Conservation (phyloP, 1,139 yeast species). For the Saccharomyces hybrid region DNA sequence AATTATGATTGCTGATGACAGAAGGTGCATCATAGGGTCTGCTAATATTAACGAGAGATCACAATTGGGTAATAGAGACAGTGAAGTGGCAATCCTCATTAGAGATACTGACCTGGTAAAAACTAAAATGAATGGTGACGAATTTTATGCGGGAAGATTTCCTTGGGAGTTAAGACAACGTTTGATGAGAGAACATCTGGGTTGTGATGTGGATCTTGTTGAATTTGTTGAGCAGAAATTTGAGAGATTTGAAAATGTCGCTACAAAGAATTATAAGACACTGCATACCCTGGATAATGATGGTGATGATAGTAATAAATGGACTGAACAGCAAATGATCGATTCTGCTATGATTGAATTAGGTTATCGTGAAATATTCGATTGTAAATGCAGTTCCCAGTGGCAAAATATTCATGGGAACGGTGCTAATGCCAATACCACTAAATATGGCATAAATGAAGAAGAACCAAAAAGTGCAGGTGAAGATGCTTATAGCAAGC, state of each 20-base stretch:
- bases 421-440: constrained; percentile 5
- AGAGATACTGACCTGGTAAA: constrained; percentile 74
- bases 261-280: constrained; percentile 35
- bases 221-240: constrained; percentile 79
- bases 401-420: constrained; percentile 36
- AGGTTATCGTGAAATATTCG: constrained; percentile 60
- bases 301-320: not conserved
- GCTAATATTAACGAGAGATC: constrained; percentile 95
- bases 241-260: constrained; percentile 49
- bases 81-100: constrained; percentile 84
- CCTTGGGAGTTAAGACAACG: constrained; percentile 85
- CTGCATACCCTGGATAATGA: constrained; percentile 14
- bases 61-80: constrained; percentile 87
- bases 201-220: constrained; percentile 81
- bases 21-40: constrained; percentile 88
- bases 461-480: constrained; percentile 28
- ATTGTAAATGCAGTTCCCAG: constrained; percentile 36
- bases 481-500: constrained; percentile 19
- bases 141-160: constrained; percentile 75
- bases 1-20: constrained; percentile 85
- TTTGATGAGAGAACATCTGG: constrained; percentile 93
- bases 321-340: constrained; percentile 18
- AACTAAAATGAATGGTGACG: constrained; percentile 73
- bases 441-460: constrained; percentile 10
- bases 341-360: constrained; percentile 67